Conservation (phyloP, 208 protist genomes). For the Leishmania amazonensis region DNA sequence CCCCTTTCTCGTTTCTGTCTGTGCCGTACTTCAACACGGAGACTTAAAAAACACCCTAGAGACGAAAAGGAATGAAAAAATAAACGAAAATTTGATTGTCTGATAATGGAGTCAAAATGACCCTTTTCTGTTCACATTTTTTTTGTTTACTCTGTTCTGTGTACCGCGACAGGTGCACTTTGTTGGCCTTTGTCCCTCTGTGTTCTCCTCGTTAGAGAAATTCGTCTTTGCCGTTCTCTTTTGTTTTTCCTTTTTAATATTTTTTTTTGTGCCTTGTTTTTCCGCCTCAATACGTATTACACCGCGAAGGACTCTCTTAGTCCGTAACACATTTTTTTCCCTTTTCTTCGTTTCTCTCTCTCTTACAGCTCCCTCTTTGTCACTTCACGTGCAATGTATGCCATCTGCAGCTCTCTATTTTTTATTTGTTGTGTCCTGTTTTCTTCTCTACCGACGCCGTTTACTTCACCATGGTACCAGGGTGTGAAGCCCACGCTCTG, state of each 20-base stretch:
- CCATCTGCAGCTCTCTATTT: background rate
- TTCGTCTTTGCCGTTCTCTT: background rate
- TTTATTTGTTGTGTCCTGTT: background rate
- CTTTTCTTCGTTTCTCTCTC: background rate
- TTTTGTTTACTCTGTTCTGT: background rate
- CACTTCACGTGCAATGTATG: background rate
- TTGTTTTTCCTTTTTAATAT: background rate
- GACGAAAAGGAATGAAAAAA: background rate
- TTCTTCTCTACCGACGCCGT: background rate
- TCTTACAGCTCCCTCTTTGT: background rate
- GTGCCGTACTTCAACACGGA: background rate
- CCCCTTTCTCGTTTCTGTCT: background rate
- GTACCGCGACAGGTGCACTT: background rate
- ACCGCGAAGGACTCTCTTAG: background rate
- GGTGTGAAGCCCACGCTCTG: background rate
- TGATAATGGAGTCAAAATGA: background rate
- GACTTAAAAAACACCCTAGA: background rate
- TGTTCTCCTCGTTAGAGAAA: background rate
- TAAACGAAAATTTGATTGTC: background rate
- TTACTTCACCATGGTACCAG: background rate
- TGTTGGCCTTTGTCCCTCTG: background rate
- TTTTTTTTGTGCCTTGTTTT: background rate
- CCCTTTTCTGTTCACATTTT: background rate
- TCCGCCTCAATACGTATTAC: background rate
- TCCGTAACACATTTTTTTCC: background rate